These are phyloP conservation scores for Phyllosticta capitalensis DNA, from an alignment of 2,329 filamentous ascomycete genomes.

Conservation along the genomic window DNA sequence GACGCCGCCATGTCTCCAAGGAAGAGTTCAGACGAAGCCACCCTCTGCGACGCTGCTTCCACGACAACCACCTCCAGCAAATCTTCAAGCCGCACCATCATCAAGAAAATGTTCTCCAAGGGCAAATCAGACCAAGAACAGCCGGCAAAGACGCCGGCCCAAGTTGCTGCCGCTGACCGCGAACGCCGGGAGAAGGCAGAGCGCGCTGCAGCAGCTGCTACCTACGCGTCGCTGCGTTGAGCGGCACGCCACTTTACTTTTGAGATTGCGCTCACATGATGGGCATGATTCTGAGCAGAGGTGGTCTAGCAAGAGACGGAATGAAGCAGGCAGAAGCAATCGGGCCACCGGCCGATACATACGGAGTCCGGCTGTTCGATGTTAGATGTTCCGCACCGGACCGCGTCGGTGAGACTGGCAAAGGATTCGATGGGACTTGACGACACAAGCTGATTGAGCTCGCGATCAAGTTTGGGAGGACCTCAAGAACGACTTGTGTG, in stretches of 20 bases:
- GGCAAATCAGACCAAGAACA: background rate
- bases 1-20: constrained; percentile 1
- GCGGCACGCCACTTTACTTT: background rate
- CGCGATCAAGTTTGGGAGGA: too few species aligned
- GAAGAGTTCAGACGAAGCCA: background rate
- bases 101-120: constrained; percentile 16
- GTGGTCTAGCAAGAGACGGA: too few species aligned
- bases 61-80: constrained; percentile 19
- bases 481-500: too few species aligned
- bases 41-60: constrained; percentile 13
- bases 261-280: background rate
- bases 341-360: too few species aligned
- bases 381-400: too few species aligned
- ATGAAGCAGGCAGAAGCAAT: too few species aligned
- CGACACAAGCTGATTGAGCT: too few species aligned
- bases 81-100: constrained; percentile 17
- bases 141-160: background rate
- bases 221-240: constrained; percentile 3
- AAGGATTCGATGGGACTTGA: too few species aligned
- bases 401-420: too few species aligned
- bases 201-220: background rate
- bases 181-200: background rate
- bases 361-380: too few species aligned
- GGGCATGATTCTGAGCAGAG: background rate
- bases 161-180: background rate